These are phyloP conservation scores for Salvia sclarea DNA, from an alignment of 305 asterid species.

Conservation along the genomic window DNA sequence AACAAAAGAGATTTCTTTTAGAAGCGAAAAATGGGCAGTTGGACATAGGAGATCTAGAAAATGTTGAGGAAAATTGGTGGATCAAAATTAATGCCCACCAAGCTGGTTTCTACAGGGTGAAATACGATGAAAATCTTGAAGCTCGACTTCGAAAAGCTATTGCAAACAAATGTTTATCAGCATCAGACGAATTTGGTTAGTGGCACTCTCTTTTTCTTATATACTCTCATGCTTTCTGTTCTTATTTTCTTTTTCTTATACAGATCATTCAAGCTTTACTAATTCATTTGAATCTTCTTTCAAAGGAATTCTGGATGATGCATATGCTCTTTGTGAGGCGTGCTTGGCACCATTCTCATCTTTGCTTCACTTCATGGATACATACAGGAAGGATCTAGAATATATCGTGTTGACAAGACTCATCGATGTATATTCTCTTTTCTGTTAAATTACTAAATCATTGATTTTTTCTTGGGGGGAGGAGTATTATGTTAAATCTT, in stretches of 20 bases:
- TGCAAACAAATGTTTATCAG: slow-evolving; percentile 33
- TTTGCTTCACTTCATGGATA: slow-evolving; percentile 41
- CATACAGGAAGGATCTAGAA: slow-evolving; percentile 36
- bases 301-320: slow-evolving; percentile 42
- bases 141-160: slow-evolving; percentile 33
- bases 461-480: not conserved
- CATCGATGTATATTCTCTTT: slow-evolving; percentile 32
- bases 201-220: not conserved
- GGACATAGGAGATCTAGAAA: slow-evolving; percentile 26
- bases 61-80: slow-evolving; percentile 34
- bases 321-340: slow-evolving; percentile 43
- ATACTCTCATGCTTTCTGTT: too few species aligned
- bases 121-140: slow-evolving; percentile 35
- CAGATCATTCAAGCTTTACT: not conserved
- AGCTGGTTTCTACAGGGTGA: slow-evolving; percentile 46
- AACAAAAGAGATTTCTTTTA: slow-evolving; percentile 33
- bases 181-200: slow-evolving; percentile 43
- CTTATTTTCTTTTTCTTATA: too few species aligned
- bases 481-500: slow-evolving; percentile 6
- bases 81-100: slow-evolving; percentile 41
- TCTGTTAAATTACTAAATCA: not conserved
- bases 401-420: slow-evolving; percentile 41
- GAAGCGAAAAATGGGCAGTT: slow-evolving; percentile 31
- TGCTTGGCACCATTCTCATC: slow-evolving; percentile 39
- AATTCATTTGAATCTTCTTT: not conserved